These are phyloP conservation scores for Chlorella sp. DNA, from an alignment of 139 green algal genomes.

Conservation along the genomic window DNA sequence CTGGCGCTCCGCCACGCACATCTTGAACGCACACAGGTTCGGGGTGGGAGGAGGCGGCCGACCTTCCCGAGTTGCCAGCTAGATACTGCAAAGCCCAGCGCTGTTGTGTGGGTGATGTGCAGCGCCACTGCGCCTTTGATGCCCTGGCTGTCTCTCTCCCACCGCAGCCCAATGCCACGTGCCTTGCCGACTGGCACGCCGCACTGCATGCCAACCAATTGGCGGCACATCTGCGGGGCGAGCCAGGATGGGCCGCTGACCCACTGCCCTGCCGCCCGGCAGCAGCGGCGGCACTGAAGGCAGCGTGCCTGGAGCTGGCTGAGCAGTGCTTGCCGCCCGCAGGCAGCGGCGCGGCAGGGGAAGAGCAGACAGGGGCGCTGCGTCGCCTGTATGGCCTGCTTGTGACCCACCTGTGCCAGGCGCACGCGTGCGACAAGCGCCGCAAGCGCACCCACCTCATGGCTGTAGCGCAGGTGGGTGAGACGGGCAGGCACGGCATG, in stretches of 20 bases:
- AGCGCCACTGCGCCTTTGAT: too few species aligned
- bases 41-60: neutral
- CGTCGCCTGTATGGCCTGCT: neutral
- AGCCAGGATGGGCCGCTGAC: neutral
- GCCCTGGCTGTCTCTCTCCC: neutral
- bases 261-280: neutral
- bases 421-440: slow-evolving; percentile 12
- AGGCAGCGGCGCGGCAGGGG: neutral
- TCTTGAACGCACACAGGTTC: neutral
- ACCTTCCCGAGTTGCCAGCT: neutral
- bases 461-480: neutral
- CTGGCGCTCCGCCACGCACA: neutral
- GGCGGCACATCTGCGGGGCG: neutral
- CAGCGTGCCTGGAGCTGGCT: neutral
- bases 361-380: neutral
- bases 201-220: neutral
- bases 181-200: slow-evolving; percentile 7
- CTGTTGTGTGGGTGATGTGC: neutral
- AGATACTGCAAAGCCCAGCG: neutral
- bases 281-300: neutral
- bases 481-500: neutral
- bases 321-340: neutral
- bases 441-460: slow-evolving; percentile 2
- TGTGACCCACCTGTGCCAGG: neutral
- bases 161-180: neutral